Base-by-base conservation (phyloP, 2,329 filamentous ascomycete species). In the Phialocephala sp. region DNA sequence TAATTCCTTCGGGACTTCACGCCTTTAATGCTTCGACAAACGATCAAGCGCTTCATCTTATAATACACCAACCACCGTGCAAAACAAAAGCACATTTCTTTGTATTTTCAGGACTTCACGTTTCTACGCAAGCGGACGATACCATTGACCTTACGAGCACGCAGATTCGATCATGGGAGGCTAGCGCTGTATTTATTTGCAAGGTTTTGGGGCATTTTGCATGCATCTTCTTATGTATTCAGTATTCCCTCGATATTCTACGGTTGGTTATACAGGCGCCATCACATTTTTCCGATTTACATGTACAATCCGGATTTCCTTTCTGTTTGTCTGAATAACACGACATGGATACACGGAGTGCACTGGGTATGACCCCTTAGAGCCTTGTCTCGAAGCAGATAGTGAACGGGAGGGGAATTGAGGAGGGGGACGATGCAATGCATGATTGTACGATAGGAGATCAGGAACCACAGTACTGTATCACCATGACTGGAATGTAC, bases 131-230 rank as follows among this genome's bases (percentile, higher is more conserved):
- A 52, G 59, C 55, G 62, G 37, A 68, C 52, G 63, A 68, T 68
- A 66, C 58, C 61, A 63, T 63, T 65, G 63, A 62, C 50, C 37
- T 68, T 59, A 68, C 55, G 63, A 63, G 63, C 52, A 32, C 60
- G 41, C 55, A 41, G 57, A 59, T 57, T 57, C 43, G 57, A 65
- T 59, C 57, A 65, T 68, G 36, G 60, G 63, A 61, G 63, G 60
- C 57, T 57, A 61, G 63, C 63, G 43, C 59, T 63, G 63, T 68
- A 56, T 67, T 57, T 52, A 57, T 66, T 32, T 50, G 39, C 57
- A 60, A 54, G 27, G 24, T 22, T 54, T 50, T 14, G n/a, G 45
- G 22, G 45, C 45, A 54, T 54, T 45, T 43, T 45, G 57, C 35
- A 41, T 59, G 39, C 55, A 41, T 39, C 24, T 54, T 27, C 12